Percentiles rank a stretch among this genome's conserved stretches.
phyloP scores from a whole-genome alignment of 805 yeast genomes.

The Tetrapisispora fleetii region DNA sequence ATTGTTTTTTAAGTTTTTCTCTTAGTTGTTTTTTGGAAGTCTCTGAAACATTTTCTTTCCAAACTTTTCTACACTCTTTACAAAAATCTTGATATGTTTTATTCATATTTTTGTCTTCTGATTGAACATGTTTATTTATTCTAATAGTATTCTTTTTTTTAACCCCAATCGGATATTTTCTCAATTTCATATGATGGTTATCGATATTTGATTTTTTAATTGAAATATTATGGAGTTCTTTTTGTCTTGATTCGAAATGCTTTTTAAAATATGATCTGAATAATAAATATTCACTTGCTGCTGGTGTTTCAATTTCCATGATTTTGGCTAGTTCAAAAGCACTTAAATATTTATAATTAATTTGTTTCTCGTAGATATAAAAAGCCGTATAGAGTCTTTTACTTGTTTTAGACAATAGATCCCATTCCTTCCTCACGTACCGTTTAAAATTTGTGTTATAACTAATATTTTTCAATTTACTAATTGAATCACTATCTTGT shows the following conservation, averaged over 20 bases:
- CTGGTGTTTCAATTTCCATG: constrained; percentile 17
- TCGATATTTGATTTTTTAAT: no score
- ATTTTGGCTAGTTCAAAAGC: constrained; percentile 17
- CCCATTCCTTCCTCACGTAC: constrained; percentile 19
- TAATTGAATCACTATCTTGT: not conserved
- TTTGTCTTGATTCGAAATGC: constrained; percentile 13
- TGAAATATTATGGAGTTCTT: no score
- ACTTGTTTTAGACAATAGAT: constrained; percentile 12
- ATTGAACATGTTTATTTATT: not conserved
- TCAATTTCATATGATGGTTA: no score
- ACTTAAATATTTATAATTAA: constrained; percentile 9
- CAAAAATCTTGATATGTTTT: constrained; percentile 18
- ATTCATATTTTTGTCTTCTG: not conserved
- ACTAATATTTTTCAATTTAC: not conserved
- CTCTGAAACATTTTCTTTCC: constrained; percentile 15
- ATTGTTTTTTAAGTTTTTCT: constrained; percentile 9
- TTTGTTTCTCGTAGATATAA: constrained; percentile 12
- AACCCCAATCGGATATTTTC: not conserved
- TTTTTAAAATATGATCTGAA: constrained; percentile 17
- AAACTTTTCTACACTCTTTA: constrained; percentile 16
- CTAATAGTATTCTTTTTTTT: not conserved
- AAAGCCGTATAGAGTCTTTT: constrained; percentile 18
- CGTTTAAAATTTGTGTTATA: constrained; percentile 11
- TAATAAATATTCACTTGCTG: constrained; percentile 17
- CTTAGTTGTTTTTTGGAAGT: constrained; percentile 11